Percentiles rank a stretch among this genome's conserved stretches.
Conservation (phyloP, 805 yeast genomes). For the Hanseniaspora meyeri region DNA sequence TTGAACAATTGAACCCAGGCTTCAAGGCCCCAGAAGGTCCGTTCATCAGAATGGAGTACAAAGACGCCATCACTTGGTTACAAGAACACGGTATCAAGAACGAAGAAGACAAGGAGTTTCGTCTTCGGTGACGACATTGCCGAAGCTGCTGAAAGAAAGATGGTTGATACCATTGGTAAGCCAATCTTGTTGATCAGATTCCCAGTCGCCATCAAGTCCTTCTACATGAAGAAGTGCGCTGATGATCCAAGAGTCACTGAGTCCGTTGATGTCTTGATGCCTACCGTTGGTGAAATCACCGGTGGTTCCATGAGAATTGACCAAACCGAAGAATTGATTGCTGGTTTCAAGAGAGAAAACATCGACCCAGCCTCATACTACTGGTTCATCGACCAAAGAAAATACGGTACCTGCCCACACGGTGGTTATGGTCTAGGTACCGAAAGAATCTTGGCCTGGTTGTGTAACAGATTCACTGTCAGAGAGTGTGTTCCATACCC, state of each 20-base stretch:
- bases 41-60: conserved; percentile 82
- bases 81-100: conserved; percentile 87
- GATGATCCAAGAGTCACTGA: conserved; percentile 94
- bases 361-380: conserved; percentile 75
- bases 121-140: conserved; percentile 98
- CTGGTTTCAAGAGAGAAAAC: conserved; percentile 86
- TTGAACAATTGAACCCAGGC: conserved; percentile 83
- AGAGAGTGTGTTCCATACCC: conserved; percentile 97
- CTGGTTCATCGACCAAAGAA: conserved; percentile 93
- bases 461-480: conserved; percentile 93
- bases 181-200: conserved; percentile 87
- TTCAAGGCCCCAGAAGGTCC: conserved; percentile 76
- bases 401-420: conserved; percentile 95
- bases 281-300: conserved; percentile 95
- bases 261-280: conserved; percentile 96
- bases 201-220: conserved; percentile 95
- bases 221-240: conserved; percentile 87
- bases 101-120: conserved; percentile 88
- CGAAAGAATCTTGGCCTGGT: conserved; percentile 96
- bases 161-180: conserved; percentile 88
- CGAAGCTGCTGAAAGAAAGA: conserved; percentile 97
- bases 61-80: conserved; percentile 88
- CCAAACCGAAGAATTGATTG: conserved; percentile 67
- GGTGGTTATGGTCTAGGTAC: conserved; percentile 99
- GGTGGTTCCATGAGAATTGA: conserved; percentile 99